Base-by-base conservation (phyloP, 164 flowering plant species). In the Platanus orientalis region DNA sequence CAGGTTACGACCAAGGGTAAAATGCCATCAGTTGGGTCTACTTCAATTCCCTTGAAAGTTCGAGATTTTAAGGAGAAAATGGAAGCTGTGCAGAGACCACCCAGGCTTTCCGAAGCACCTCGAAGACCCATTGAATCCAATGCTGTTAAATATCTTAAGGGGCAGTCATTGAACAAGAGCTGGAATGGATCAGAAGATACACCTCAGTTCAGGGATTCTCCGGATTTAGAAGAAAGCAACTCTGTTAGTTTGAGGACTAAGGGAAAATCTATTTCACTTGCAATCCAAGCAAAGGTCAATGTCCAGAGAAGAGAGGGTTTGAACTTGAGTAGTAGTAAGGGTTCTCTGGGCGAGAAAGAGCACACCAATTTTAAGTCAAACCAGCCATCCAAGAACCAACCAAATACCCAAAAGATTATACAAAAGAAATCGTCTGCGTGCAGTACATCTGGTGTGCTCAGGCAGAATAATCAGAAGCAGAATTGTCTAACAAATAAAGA, bases 271-370 rank as follows among this genome's bases (percentile, higher is more conserved):
- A 61, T 95, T 49, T 92, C 96, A 10, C 89, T 92, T 64, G 99
- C 99, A 49, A 58, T 92, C 48, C 97, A 91, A 75, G 99, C 99
- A 17, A 95, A 92, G 72, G 96, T 84, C 61, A 95, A 95, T 75
- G 97, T 95, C 52, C 97, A 83, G 76, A 92, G 70, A 78, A 76
- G 97, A 78, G 95, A 80, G 70, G 89, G 92, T 10, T 57, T 81
- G 62, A 70, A 53, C 55, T 68, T 78, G 25, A 60, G 54, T 58
- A 19, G 74, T 57, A 71, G 58, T 61, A 78, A 67, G 52, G 66
- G 64, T 65, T 42, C 62, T 24, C 70, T 24, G 0, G 60, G 49
- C 28, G 74, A 71, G 52, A 84, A 78, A 76, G 86, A 83, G 57
- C 73, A 73, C 17, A 65, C 45, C 57, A 92, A 81, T 53, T 55